Base-by-base conservation (phyloP, 2,329 filamentous ascomycete genomes). In the Colletotrichum paranaense region DNA sequence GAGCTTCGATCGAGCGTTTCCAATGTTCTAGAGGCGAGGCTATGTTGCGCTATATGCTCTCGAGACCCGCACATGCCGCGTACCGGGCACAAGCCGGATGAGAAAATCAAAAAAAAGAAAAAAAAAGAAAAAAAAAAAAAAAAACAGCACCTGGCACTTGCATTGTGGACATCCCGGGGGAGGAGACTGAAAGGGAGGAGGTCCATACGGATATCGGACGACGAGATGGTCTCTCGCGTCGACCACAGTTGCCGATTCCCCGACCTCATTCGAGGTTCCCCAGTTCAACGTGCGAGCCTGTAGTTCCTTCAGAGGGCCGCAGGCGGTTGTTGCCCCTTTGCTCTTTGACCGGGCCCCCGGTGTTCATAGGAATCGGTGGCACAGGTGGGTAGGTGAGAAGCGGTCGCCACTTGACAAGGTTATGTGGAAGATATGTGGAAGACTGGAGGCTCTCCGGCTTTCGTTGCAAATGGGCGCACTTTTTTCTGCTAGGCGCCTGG, bases 351-450 rank as follows among this genome's bases (percentile, higher is more conserved):
- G 38, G 16, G 38, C 11, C 30, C 22, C 62, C 7, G 32, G 30
- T 19, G n/a, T 52, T 63, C 16, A 30, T 52, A 26, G 46, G n/a
- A 63, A 35, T 53, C 11, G 9, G 28, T 52, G 32, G 32, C 32
- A 32, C 32, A 3, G 11, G 32, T 32, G 12, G 42, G 19, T n/a
- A 49, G 19, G 19, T 49, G 42, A 42, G 38, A 42, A n/a, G 42
- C 42, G 14, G 52, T 64, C 38, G 66, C 42, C 66, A 64, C 69
- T 49, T 16, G 28, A 58, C 52, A 72, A 42, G 66, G 66, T 58
- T 72, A 53, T 62, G 64, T 62, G 56, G 60, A 67, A 46, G 67
- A 52, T 72, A 53, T 62, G 64, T 62, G 56, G 60, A 67, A 46
- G 67, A 35, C 55, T 59, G 26, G 53, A 57, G 42, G 6, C 42